Evolutionary conservation across 768 basidiomycete species (phyloP), one percentile per base, ranked within the genome.

Genomic region (Amanita molliuscula): DNA sequence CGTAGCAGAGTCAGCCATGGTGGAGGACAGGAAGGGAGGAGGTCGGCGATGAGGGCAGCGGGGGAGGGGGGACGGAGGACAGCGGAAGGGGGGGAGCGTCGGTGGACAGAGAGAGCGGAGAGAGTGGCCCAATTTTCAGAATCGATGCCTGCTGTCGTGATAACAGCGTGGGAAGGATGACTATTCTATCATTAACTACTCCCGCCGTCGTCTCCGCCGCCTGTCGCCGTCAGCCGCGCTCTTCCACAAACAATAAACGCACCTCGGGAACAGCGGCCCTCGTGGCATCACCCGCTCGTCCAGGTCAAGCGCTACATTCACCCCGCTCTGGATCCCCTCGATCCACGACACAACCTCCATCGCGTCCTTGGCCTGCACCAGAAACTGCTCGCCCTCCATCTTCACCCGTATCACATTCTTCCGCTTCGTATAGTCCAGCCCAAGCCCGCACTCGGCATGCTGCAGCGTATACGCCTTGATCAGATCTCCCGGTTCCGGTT

Each of bases 331-430:
- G 53, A 98, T 75, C 57, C 91, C 90, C 82, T 99, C 95, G 54
- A 99, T 94, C 92, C 95, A 94, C 48, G 85, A 81, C 48, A 98
- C 89, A 1, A 97, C 94, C 23, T 81, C 79, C 38, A 81, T 74
- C 34, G 92, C 82, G 60, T 88, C 84, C 44, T 74, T 78, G 2
- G 89, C 88, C 67, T 99, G 95, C 57, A 99, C 59, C 57, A 99
- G 69, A 66, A 99, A 99, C 68, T 99, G 96, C 70, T 98, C 90
- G 10, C 95, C 96, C 63, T 96, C 92, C 55, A 92, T 70, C 51
- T 95, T 69, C 25, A 98, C 79, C 18, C 96, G 76, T 29, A 98
- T 92, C 40, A 98, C 95, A 63, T 98, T 88, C 71, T 81, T 85
- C 54, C 93, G 73, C 75, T 98, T 98, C 55, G 80, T 33, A 66